Conservation (phyloP, 2,329 filamentous ascomycete species). For the Phialophora expanda region DNA sequence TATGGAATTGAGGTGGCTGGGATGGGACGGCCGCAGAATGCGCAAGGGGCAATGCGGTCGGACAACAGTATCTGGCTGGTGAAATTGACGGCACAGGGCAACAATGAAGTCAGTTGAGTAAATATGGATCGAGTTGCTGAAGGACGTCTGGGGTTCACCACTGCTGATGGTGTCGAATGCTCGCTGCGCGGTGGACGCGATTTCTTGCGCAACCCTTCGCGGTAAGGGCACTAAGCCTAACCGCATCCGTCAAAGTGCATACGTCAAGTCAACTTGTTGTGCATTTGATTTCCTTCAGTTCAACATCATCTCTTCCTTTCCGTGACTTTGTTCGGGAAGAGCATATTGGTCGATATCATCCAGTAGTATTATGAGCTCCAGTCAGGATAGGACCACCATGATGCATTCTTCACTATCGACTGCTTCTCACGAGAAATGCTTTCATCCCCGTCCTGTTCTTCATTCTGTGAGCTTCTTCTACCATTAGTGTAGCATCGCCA, state of each 20-base stretch:
- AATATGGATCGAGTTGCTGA: neutral
- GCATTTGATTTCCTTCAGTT: neutral
- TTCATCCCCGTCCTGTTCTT: neutral
- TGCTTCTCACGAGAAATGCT: neutral
- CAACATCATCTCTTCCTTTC: neutral
- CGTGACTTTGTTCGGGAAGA: neutral
- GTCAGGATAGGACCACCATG: neutral
- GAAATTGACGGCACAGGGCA: neutral
- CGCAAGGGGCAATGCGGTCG: neutral
- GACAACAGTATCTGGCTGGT: neutral
- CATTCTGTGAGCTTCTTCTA: neutral
- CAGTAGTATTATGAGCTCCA: neutral
- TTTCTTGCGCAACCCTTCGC: conserved; percentile 8
- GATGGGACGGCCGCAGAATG: conserved; percentile 9
- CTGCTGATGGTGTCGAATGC: neutral
- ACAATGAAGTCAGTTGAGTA: neutral
- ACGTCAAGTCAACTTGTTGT: neutral
- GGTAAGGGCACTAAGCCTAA: neutral
- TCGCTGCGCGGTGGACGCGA: conserved; percentile 19
- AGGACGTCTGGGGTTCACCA: neutral
- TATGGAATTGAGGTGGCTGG: conserved; percentile 7
- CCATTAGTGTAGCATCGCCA: neutral
- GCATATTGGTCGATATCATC: neutral
- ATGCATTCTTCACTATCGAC: neutral
- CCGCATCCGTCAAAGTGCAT: neutral